Base-by-base conservation (phyloP, 2,329 filamentous ascomycete species). In the Paraphaeosphaeria minitans region DNA sequence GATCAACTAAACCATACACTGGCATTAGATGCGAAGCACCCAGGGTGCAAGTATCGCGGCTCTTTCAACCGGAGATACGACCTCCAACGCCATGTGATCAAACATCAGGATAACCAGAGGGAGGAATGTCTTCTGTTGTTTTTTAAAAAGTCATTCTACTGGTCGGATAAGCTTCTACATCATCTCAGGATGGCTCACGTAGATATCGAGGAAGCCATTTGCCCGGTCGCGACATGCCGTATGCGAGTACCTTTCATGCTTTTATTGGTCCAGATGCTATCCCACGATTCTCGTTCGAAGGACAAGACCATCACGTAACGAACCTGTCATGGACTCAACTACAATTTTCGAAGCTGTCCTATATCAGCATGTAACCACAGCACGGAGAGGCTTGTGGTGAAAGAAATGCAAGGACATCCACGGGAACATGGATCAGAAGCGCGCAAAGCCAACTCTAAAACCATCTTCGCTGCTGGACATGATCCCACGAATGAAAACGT, bases 11-110 rank as follows among this genome's bases (percentile, higher is more conserved):
- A 16, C 13, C 35, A 21, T 19, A 41, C 19, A 64, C 56, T 39
- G 59, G 55, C 22, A 55, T 62, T 10, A 57, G 56, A 35, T 68
- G 67, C 43, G 55, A 57, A 57, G 16, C 33, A 64, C 39, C 60
- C 54, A 1, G 51, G 51, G 10, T 67, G 65, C 56, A 58, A 35
- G 19, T 64, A 62, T 21, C 56, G 49, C 3, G 58, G 45, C 9
- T 57, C 59, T 3, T 70, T 66, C 63, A 58, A 64, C 29, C 60
- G 66, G 46, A 62, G 60, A 22, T 64, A 60, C 22, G 66, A 70
- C n/a, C 59, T 67, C 4, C 48, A 66, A 41, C 60, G 65, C 10
- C 66, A 70, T 50, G 65, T 65, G 65, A 43, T 52, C 10, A 65
- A 57, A 29, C 62, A 71, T 29, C 24, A 29, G 2, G 41, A 50